Conservation (phyloP, 495 filamentous ascomycete species). For the Penicillium ochrochloron region DNA sequence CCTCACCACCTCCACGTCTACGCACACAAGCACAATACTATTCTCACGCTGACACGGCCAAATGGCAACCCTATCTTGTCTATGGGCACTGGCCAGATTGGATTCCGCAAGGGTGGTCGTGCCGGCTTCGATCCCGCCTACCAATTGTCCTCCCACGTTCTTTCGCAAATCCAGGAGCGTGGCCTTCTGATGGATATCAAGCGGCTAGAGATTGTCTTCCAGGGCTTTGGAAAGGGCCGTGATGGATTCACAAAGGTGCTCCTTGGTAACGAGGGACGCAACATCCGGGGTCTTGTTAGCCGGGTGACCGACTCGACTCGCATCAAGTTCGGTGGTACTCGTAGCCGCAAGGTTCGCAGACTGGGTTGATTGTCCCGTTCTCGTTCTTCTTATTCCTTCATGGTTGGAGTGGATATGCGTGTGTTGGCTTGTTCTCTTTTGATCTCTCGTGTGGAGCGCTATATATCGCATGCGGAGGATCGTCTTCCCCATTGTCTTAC, state of each 20-base stretch:
- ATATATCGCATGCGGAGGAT: conserved; percentile 9
- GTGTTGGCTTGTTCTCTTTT: conserved; percentile 11
- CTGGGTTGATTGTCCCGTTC: conserved; percentile 60
- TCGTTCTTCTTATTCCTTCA: not conserved
- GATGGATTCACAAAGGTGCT: conserved; percentile 89
- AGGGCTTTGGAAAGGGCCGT: conserved; percentile 82
- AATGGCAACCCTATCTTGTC: conserved; percentile 77
- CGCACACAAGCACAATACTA: conserved; percentile 86
- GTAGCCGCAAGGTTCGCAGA: conserved; percentile 79
- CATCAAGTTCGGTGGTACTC: conserved; percentile 94
- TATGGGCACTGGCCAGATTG: conserved; percentile 78
- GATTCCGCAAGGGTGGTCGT: conserved; percentile 78
- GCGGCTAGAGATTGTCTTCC: conserved; percentile 72
- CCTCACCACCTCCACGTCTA: conserved; percentile 89
- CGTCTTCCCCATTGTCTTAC: conserved; percentile 5
- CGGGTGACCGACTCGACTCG: conserved; percentile 82
- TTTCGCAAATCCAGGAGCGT: conserved; percentile 76
- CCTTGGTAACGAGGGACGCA: conserved; percentile 79
- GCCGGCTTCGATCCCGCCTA: conserved; percentile 91
- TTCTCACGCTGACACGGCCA: conserved; percentile 84
- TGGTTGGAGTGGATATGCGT: not conserved
- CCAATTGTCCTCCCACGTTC: conserved; percentile 78
- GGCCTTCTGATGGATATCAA: conserved; percentile 63
- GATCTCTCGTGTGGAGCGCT: conserved; percentile 19
- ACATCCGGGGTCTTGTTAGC: conserved; percentile 68